Evolutionary conservation across 768 basidiomycete species (phyloP).

Genomic region (Panellus pusillus): DNA sequence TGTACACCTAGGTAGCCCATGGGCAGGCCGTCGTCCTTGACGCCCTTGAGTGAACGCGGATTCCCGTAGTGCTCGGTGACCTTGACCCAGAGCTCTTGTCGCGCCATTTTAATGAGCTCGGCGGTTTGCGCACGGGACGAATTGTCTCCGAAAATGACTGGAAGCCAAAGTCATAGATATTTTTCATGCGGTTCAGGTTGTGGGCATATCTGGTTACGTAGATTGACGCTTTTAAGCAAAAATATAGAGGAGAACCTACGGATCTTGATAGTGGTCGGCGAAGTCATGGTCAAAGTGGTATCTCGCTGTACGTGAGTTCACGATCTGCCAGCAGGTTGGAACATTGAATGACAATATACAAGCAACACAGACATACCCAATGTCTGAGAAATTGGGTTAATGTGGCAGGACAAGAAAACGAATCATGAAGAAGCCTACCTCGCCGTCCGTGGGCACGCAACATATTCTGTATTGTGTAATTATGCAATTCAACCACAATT

Average conservation of each 20-base stretch:
- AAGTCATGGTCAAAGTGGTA: slow-evolving; percentile 63
- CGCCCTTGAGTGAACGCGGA: slow-evolving; percentile 12
- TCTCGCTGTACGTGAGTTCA: slow-evolving; percentile 64
- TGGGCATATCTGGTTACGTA: slow-evolving; percentile 47
- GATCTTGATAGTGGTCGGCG: slow-evolving; percentile 57
- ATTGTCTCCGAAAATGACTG: slow-evolving; percentile 54
- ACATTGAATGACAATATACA: background rate
- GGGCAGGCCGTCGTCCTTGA: background rate
- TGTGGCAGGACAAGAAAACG: background rate
- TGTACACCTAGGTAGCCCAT: slow-evolving; percentile 55
- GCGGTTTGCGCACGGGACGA: slow-evolving; percentile 44
- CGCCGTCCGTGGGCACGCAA: slow-evolving; percentile 69
- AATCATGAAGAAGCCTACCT: slow-evolving; percentile 41
- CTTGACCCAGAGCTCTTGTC: slow-evolving; percentile 41
- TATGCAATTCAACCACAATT: background rate
- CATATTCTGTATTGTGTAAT: slow-evolving; percentile 47
- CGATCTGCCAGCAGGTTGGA: slow-evolving; percentile 38
- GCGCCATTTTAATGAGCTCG: slow-evolving; percentile 49
- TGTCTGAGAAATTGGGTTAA: slow-evolving; percentile 40
- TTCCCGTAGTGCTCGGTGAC: slow-evolving; percentile 12
- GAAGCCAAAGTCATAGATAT: slow-evolving; percentile 48
- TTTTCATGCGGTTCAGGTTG: slow-evolving; percentile 54
- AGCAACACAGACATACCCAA: slow-evolving; percentile 46
- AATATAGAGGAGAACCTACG: slow-evolving; percentile 36
- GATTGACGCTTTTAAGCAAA: background rate